Evolutionary conservation across 2,329 filamentous ascomycete genomes (phyloP).

Genomic region (Onygenales sp.): DNA sequence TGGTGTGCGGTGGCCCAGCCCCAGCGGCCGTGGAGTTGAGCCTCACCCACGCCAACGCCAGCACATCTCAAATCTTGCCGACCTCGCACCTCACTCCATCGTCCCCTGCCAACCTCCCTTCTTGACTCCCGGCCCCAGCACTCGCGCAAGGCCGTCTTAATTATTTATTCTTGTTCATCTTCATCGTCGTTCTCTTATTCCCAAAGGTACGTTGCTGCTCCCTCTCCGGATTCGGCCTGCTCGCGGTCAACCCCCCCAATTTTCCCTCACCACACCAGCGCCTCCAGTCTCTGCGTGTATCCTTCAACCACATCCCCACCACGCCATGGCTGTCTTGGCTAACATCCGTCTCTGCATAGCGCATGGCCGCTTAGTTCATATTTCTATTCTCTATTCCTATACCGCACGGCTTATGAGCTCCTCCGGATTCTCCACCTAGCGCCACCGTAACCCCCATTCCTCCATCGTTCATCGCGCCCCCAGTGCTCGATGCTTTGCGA

Average conservation of each 20-base stretch:
- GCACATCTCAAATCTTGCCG: neutral
- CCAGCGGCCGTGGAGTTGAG: neutral
- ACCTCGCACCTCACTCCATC: neutral
- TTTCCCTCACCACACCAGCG: neutral
- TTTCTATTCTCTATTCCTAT: conserved; percentile 12
- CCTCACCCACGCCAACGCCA: conserved; percentile 3
- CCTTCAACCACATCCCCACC: neutral
- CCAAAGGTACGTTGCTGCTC: conserved; percentile 20
- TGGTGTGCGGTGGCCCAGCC: no score
- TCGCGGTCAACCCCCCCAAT: neutral
- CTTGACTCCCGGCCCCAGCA: neutral
- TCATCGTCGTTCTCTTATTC: conserved; percentile 23
- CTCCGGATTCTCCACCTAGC: neutral
- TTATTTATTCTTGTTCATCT: conserved; percentile 12
- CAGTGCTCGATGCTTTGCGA: conserved; percentile 16
- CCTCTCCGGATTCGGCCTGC: neutral
- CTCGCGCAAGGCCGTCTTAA: neutral
- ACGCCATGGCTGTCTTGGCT: conserved; percentile 5
- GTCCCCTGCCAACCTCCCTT: neutral
- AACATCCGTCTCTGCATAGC: conserved; percentile 13
- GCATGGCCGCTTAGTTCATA: conserved; percentile 20
- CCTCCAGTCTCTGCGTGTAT: neutral
- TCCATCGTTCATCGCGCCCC: neutral
- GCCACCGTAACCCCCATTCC: neutral
- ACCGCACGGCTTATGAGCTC: neutral